These are phyloP conservation scores for Sonneratia alba DNA, from an alignment of 345 rosid species.

Conservation along the genomic window DNA sequence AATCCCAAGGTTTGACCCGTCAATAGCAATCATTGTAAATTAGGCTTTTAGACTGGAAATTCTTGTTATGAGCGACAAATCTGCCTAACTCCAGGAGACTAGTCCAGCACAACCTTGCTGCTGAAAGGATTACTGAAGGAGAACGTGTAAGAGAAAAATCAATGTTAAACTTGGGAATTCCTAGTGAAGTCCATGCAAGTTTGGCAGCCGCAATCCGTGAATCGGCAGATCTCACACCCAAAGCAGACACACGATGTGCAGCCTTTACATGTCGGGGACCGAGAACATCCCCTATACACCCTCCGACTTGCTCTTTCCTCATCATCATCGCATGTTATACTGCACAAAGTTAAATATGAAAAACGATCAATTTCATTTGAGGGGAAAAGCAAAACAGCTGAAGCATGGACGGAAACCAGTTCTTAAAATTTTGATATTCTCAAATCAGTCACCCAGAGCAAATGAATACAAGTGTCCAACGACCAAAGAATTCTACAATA, in stretches of 20 bases:
- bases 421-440: not conserved
- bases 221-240: constrained; percentile 83
- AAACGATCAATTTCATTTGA: not conserved
- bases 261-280: constrained; percentile 79
- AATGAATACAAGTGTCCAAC: not conserved
- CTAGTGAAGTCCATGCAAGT: constrained; percentile 81
- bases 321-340: constrained; percentile 65
- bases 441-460: not conserved
- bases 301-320: constrained; percentile 71
- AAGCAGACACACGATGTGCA: constrained; percentile 98
- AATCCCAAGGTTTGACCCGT: not conserved
- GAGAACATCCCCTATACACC: constrained; percentile 75
- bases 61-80: not conserved
- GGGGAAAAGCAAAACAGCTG: not conserved
- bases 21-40: not conserved
- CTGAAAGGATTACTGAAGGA: not conserved
- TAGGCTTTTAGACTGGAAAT: not conserved
- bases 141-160: not conserved
- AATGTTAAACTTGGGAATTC: constrained; percentile 41
- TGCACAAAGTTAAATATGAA: constrained; percentile 8
- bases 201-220: constrained; percentile 89
- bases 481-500: not conserved
- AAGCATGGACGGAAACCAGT: not conserved
- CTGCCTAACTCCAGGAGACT: not conserved
- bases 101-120: not conserved